Base-by-base conservation (phyloP, 495 filamentous ascomycete species). In the Venustampulla echinocandica region DNA sequence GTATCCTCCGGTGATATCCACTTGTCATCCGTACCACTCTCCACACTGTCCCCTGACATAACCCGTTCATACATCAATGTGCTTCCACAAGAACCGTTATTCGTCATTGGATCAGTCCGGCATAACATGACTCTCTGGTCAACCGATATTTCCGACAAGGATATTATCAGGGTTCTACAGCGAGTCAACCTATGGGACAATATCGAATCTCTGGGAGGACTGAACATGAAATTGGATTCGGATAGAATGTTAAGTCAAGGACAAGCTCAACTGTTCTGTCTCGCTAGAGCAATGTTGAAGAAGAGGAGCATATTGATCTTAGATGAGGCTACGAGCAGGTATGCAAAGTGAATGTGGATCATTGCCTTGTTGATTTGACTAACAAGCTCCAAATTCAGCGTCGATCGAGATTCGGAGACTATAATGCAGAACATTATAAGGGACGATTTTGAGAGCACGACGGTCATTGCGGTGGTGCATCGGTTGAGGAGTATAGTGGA, bases 221-320 rank as follows among this genome's bases (percentile, higher is more conserved):
- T 82, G 0, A 68, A 69, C 40, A 69, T 66, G 1, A 64, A 69
- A 9, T 66, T 82, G 40, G 65, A 67, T 7, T 68, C 64, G 10
- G 63, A 70, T 36, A 30, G 27, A n/a, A 64, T 66, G 49, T 66
- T 82, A 1, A 76, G 70, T 0, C 73, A 76, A 35, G 81, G 81
- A 0, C 80, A 85, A 50, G 68, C 68, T 28, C 81, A 84, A 59
- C 70, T 85, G 3, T 73, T 83, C 53, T 75, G 70, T 52, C 65
- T 85, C 14, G 80, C 74, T 3, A 66, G 79, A 2, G 79, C 75
- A 0, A 61, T 85, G 13, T 60, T 85, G 70, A 23, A 21, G 41
- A 5, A 10, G 34, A 37, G 44, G 9, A 46, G 48, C 11, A 46
- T 63, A 2, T 40, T 63, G 4, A 33, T 64, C 13, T 43, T 63